These are phyloP conservation scores for Reutealis trisperma DNA, from an alignment of 345 rosid species.

Conservation along the genomic window DNA sequence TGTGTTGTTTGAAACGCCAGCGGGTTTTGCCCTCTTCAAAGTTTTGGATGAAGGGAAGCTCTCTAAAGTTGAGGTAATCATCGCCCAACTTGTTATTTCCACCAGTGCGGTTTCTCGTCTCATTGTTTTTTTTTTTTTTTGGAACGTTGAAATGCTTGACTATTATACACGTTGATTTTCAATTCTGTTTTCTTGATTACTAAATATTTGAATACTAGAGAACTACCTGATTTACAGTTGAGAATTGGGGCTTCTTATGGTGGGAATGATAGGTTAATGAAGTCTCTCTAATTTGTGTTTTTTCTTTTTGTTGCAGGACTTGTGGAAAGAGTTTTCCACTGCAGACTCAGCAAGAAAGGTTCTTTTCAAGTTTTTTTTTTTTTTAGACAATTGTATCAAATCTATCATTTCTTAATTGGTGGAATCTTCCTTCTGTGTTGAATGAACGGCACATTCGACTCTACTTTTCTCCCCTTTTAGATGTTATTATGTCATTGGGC, in stretches of 20 bases:
- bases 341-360: constrained; percentile 70
- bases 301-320: constrained; percentile 45
- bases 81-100: background rate
- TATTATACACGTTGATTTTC: background rate
- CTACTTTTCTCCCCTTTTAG: too few species aligned
- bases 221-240: too few species aligned
- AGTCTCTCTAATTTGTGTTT: background rate
- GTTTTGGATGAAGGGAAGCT: constrained; percentile 70
- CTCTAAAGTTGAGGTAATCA: constrained; percentile 63
- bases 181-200: background rate
- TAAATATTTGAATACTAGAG: background rate
- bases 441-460: background rate
- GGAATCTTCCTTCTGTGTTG: background rate
- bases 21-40: constrained; percentile 74
- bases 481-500: background rate
- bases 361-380: too few species aligned
- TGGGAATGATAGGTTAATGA: too few species aligned
- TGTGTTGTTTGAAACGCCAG: constrained; percentile 71
- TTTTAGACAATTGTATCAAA: background rate
- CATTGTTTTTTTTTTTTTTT: too few species aligned
- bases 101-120: too few species aligned
- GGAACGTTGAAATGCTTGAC: too few species aligned
- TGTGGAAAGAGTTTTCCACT: constrained; percentile 55
- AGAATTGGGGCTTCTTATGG: too few species aligned
- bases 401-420: background rate